phyloP scores from a whole-genome alignment of 2,329 filamentous ascomycete species.

The Stromatinia cepivora region DNA sequence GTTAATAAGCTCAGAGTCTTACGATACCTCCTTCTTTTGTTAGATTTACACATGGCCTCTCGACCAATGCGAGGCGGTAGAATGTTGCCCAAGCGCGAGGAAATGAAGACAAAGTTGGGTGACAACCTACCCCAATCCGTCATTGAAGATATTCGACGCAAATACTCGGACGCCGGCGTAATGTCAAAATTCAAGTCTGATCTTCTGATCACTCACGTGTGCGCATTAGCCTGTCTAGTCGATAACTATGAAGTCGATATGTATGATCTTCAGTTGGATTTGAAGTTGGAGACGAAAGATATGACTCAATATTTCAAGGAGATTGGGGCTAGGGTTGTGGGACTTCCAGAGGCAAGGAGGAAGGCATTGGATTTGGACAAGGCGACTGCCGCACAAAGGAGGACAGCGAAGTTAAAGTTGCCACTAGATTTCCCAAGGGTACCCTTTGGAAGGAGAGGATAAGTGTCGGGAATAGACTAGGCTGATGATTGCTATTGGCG shows the following conservation, averaged over 20 bases:
- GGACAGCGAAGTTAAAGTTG: slow-evolving; percentile 70
- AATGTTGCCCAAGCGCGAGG: slow-evolving; percentile 60
- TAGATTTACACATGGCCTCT: slow-evolving; percentile 53
- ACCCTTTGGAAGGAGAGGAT: slow-evolving; percentile 33
- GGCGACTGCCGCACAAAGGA: slow-evolving; percentile 59
- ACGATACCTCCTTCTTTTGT: slow-evolving; percentile 59
- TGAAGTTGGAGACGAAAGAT: slow-evolving; percentile 69
- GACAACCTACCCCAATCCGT: slow-evolving; percentile 59
- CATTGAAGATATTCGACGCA: slow-evolving; percentile 65
- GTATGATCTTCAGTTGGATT: slow-evolving; percentile 67
- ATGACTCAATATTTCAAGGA: slow-evolving; percentile 73
- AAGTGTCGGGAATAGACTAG: background rate
- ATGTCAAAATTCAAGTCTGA: slow-evolving; percentile 73
- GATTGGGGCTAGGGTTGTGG: slow-evolving; percentile 65
- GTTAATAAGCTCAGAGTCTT: slow-evolving; percentile 56
- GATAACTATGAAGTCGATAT: slow-evolving; percentile 75
- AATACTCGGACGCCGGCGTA: slow-evolving; percentile 63
- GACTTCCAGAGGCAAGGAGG: slow-evolving; percentile 49
- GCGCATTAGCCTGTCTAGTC: slow-evolving; percentile 67
- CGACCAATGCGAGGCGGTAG: slow-evolving; percentile 49
- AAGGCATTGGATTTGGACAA: slow-evolving; percentile 59
- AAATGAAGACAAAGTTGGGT: slow-evolving; percentile 57
- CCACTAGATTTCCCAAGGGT: slow-evolving; percentile 80
- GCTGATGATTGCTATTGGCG: slow-evolving; percentile 4
- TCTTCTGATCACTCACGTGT: slow-evolving; percentile 71